phyloP scores from a whole-genome alignment of 2,329 filamentous ascomycete species.

The Aspergillus ruber region DNA sequence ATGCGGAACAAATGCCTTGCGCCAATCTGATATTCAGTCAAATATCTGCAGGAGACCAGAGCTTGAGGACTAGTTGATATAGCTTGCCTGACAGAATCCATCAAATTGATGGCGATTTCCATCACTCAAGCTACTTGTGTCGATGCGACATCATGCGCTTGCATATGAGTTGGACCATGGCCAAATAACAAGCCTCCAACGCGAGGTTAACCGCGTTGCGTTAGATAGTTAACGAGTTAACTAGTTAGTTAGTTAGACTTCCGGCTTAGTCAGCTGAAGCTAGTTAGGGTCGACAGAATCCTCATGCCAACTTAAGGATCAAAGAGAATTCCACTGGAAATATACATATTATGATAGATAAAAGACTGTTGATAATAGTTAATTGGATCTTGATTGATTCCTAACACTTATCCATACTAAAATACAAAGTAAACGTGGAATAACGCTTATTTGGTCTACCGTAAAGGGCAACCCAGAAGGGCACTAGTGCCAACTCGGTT shows the following conservation, averaged over 20 bases:
- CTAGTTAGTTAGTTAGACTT: no score
- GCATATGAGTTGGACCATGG: no score
- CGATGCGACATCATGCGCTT: no score
- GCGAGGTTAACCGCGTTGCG: background rate
- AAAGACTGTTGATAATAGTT: no score
- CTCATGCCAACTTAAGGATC: background rate
- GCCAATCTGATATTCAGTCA: background rate
- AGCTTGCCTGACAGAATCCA: background rate
- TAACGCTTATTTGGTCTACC: no score
- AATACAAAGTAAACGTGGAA: no score
- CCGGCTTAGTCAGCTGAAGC: background rate
- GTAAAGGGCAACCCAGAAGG: constrained; percentile 4
- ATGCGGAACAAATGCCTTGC: no score
- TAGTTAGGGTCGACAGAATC: background rate
- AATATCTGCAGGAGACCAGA: background rate
- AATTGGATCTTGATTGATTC: no score
- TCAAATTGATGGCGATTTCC: background rate
- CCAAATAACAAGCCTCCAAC: background rate
- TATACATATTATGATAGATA: no score
- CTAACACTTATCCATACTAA: no score
- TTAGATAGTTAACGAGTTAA: no score
- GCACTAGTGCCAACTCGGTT: constrained; percentile 33
- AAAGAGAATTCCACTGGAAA: no score
- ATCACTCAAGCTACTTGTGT: background rate
- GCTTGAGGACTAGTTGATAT: background rate